phyloP scores from a whole-genome alignment of 441 rosid species.

The Aquilaria agallochum region DNA sequence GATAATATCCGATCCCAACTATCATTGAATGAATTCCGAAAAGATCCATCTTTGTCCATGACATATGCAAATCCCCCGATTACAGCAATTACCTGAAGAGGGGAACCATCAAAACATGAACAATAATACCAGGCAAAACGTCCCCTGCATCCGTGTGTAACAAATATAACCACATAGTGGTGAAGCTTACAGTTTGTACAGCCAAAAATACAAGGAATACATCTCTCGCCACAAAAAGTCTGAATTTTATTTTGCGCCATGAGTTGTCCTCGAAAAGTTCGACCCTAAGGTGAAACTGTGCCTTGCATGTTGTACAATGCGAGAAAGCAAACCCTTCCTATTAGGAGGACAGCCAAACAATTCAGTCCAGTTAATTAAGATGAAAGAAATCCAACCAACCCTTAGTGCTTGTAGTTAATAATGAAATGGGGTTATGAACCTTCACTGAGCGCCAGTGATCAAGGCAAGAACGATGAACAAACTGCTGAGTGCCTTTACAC shows the following conservation, averaged over 20 bases:
- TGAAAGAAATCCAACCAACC: neutral
- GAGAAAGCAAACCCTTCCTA: conserved; percentile 62
- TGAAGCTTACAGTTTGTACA: conserved; percentile 45
- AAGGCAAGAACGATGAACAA: conserved; percentile 85
- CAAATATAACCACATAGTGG: no score
- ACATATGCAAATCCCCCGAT: conserved; percentile 84
- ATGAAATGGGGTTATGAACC: conserved; percentile 20
- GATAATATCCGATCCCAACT: conserved; percentile 96
- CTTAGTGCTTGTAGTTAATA: neutral
- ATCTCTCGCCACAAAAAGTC: conserved; percentile 88
- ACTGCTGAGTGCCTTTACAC: conserved; percentile 97
- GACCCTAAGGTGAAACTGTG: conserved; percentile 42
- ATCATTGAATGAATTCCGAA: conserved; percentile 88
- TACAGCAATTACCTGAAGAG: conserved; percentile 53
- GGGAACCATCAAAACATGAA: no score
- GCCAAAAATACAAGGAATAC: conserved; percentile 78
- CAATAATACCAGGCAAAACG: no score
- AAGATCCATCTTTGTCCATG: conserved; percentile 93
- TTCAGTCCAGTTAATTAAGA: neutral
- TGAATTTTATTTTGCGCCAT: conserved; percentile 78
- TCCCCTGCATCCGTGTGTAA: no score
- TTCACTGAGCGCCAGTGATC: conserved; percentile 93
- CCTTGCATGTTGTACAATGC: conserved; percentile 76
- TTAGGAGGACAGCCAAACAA: neutral
- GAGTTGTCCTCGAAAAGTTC: conserved; percentile 64